phyloP scores from a whole-genome alignment of 2,329 filamentous ascomycete species.

The Penicillium corylophilum region DNA sequence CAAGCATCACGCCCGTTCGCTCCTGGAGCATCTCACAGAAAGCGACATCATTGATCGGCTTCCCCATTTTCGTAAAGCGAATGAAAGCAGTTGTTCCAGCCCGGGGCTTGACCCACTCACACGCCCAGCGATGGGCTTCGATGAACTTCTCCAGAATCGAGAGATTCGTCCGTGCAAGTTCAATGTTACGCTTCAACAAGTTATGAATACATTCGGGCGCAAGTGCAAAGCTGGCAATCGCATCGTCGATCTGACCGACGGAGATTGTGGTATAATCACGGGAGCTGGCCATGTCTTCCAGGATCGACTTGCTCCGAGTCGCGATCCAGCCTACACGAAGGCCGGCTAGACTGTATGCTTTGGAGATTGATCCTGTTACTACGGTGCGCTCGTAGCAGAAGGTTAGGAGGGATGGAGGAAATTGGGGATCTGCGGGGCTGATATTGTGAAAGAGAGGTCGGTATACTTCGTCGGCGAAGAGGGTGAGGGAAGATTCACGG shows the following conservation, averaged over 20 bases:
- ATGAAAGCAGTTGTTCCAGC: slow-evolving; percentile 80
- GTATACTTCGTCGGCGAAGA: slow-evolving; percentile 81
- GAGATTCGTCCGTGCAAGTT: slow-evolving; percentile 67
- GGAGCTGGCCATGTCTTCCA: slow-evolving; percentile 62
- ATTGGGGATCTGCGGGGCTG: slow-evolving; percentile 52
- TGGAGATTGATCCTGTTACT: slow-evolving; percentile 78
- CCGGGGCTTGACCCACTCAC: slow-evolving; percentile 70
- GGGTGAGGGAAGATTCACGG: slow-evolving; percentile 59
- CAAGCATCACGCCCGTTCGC: slow-evolving; percentile 69
- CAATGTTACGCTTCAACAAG: slow-evolving; percentile 63
- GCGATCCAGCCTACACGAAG: slow-evolving; percentile 83
- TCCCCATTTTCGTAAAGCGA: slow-evolving; percentile 61
- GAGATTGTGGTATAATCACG: slow-evolving; percentile 85
- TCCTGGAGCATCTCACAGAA: slow-evolving; percentile 69
- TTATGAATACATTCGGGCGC: slow-evolving; percentile 62
- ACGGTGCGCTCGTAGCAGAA: slow-evolving; percentile 70
- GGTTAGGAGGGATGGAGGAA: slow-evolving; percentile 67
- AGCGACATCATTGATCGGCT: slow-evolving; percentile 67
- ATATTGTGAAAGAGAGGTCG: slow-evolving; percentile 76
- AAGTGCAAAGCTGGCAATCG: slow-evolving; percentile 73
- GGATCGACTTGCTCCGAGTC: slow-evolving; percentile 60
- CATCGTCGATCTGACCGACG: slow-evolving; percentile 79
- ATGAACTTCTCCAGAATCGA: slow-evolving; percentile 67
- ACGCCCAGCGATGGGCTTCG: slow-evolving; percentile 61
- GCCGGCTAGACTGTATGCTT: slow-evolving; percentile 79